A percentile compares a stretch with the other conserved stretches of the same genome.
Conservation (phyloP, 1,284 basidiomycete species). For the Austropuccinia psidii region DNA sequence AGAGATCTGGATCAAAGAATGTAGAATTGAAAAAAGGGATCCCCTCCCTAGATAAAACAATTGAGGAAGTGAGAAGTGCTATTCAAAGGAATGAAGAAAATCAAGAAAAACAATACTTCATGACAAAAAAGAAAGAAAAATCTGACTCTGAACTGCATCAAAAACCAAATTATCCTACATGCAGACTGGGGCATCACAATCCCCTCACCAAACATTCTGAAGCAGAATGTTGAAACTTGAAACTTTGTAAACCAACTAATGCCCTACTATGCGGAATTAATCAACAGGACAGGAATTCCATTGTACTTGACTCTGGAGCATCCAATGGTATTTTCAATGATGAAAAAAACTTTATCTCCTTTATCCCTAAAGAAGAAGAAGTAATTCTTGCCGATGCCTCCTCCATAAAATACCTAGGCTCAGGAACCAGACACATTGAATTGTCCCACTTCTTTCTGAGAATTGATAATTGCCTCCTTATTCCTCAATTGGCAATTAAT, state of each 20-base stretch:
- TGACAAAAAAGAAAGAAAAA: neutral
- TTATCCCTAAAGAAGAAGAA: too few relatives aligned
- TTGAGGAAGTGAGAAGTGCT: neutral
- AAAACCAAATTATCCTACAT: neutral
- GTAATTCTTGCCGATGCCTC: too few relatives aligned
- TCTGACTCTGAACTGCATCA: neutral
- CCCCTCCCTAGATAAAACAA: neutral
- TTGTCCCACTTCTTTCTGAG: too few relatives aligned
- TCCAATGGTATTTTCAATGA: neutral
- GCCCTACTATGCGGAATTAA: neutral
- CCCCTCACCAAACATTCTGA: neutral
- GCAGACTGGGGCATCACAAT: neutral
- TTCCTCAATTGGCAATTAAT: too few relatives aligned
- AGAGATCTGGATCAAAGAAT: neutral
- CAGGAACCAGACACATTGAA: too few relatives aligned
- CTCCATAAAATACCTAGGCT: too few relatives aligned
- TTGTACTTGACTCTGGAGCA: neutral
- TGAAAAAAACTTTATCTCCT: neutral
- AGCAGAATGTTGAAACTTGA: neutral
- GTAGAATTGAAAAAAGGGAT: neutral
- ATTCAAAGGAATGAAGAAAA: neutral
- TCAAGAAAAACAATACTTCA: neutral
- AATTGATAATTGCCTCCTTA: too few relatives aligned
- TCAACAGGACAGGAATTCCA: neutral
- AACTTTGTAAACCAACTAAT: neutral